Base-by-base conservation (phyloP, 2,329 filamentous ascomycete species). In the Fusarium odoratissimum region DNA sequence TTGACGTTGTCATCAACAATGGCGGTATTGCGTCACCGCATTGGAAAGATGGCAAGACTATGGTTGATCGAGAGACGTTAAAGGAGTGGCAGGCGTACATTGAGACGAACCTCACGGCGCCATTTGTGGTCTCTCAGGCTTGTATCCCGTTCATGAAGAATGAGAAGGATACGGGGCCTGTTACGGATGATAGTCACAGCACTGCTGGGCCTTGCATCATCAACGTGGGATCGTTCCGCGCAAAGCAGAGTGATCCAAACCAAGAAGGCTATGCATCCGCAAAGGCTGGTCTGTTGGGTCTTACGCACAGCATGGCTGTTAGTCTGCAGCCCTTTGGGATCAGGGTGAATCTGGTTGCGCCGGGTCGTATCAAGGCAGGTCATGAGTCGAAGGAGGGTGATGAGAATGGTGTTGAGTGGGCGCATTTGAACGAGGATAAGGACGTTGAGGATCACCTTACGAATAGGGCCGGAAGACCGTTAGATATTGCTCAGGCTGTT, bases 111-210 rank as follows among this genome's bases (percentile, higher is more conserved):
- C 64, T 68, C 3, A 68, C 64, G 0, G 65, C 65, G 0, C 65
- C 65, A 1, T 68, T 68, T 19, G 64, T 59, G 2, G 65, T 68
- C 0, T 68, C 65, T 0, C 65, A 68, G 19, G 57, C 64, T 30
- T 68, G 65, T 37, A 8, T 68, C 1, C 65, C 65, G 0, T 68
- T 68, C 2, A 63, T 68, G 65, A 68, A 51, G 14, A 68, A 68
- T 5, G 65, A 68, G 23, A 37, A 51, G 5, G 64, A 68, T 7
- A 68, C 56, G 0, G 56, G 4, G 1, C 46, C 64, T 3, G 64
- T 68, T 0, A 68, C 56, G 1, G 28, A 68, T 4, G 65, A 68
- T n/a, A 37, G 21, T 9, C 65, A 68, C 25, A 68, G 65, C 23
- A 40, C 57, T 1, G 64, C 65, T 25, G 65, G 65, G 1, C 65